phyloP scores from a whole-genome alignment of 192 early-diverging fungal genomes.

The Dispira simplex region DNA sequence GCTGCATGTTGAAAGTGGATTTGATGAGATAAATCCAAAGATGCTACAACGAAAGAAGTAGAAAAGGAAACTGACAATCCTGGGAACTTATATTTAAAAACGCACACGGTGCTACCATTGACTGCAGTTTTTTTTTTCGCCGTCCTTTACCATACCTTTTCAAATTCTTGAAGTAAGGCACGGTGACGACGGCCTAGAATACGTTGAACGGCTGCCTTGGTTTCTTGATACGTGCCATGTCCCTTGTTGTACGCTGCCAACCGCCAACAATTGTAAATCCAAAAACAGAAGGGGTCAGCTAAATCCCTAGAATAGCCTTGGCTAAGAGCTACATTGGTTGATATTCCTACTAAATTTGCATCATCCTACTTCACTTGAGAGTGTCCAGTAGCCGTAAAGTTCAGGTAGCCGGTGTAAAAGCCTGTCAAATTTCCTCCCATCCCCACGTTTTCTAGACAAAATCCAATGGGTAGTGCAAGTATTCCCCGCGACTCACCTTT shows the following conservation, averaged over 20 bases:
- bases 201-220: background rate
- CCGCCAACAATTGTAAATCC: background rate
- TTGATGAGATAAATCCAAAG: too few species aligned
- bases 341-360: background rate
- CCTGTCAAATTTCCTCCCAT: background rate
- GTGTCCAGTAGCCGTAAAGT: background rate
- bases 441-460: background rate
- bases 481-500: background rate
- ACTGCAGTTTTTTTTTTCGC: too few species aligned
- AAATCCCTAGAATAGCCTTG: background rate
- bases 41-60: too few species aligned
- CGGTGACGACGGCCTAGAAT: background rate
- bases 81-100: too few species aligned
- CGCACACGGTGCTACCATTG: too few species aligned
- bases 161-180: background rate
- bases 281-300: background rate
- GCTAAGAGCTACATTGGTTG: background rate
- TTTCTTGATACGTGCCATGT: background rate
- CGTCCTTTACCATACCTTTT: constrained; percentile 4
- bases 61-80: too few species aligned
- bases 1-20: too few species aligned
- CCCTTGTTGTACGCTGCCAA: constrained; percentile 5
- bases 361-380: background rate
- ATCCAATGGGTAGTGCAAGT: background rate
- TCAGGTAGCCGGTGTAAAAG: too few species aligned